Evolutionary conservation across 2,329 filamentous ascomycete species (phyloP), one percentile per base, ranked within the genome.

Genomic region (Neodidymelliopsis sp.): DNA sequence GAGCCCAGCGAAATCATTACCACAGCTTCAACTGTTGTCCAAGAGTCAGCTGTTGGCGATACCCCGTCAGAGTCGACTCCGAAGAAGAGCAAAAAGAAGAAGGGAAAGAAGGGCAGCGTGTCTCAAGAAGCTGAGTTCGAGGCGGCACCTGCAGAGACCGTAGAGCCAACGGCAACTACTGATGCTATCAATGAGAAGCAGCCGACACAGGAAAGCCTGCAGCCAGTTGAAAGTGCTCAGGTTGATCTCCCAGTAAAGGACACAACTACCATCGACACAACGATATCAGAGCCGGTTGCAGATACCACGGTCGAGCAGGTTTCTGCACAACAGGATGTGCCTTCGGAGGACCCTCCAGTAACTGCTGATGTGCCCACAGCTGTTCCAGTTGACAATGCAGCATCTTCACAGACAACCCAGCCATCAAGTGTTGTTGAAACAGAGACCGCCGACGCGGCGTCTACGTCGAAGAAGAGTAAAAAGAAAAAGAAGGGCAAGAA

Each of bases 401-500:
- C 29, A n/a, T 7, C 24, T 12, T 7, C 7, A 12, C 7, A 7
- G 33, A 43, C 28, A 16, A 22, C 42, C 15, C 35, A 15, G 19
- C 23, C 22, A 7, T 12, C 24, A 27, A 7, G 7, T 12, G 24
- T 12, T 7, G 24, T 7, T 7, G 24, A 27, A 27, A 27, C 24
- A 27, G 33, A 41, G 11, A 19, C 12, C 6, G 16, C 12, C 4
- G 36, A 49, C 12, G 20, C 41, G 4, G 25, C 34, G 6, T 16
- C 43, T 4, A 19, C 49, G 4, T 57, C 62, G 1, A 69, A 67
- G 51, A 66, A 69, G 49, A 44, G 49, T 22, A 67, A 65, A 52
- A 65, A 66, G 33, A 59, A 59, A 33, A 65, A 65, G 49, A 68
- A 67, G 54, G 48, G 54, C 20, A 67, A 65, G 40, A 66, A 65